phyloP scores from a whole-genome alignment of 2,329 filamentous ascomycete genomes.

The Chaetomium olivaceum region DNA sequence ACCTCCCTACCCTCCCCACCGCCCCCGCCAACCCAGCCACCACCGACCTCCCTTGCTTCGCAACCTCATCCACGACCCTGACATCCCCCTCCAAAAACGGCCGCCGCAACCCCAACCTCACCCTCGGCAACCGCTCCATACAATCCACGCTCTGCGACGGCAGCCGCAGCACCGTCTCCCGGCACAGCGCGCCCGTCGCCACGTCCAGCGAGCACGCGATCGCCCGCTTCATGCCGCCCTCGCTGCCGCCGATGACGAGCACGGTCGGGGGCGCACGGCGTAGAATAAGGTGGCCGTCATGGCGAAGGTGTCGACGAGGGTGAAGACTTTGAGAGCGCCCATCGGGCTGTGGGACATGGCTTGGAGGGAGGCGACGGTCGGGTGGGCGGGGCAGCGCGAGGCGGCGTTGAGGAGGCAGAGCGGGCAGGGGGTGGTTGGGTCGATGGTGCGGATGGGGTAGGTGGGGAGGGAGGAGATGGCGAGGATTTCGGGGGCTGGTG shows the following conservation, averaged over 20 bases:
- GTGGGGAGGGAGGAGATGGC: background rate
- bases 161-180: slow-evolving; percentile 48
- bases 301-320: slow-evolving; percentile 41
- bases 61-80: no score
- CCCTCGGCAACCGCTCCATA: slow-evolving; percentile 39
- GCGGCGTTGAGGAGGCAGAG: background rate
- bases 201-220: slow-evolving; percentile 48
- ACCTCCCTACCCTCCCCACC: no score
- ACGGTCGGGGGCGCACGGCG: slow-evolving; percentile 43
- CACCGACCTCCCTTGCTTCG: background rate
- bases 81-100: slow-evolving; percentile 16
- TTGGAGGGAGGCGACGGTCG: slow-evolving; percentile 3
- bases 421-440: slow-evolving; percentile 7
- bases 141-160: slow-evolving; percentile 41
- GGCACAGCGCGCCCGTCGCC: slow-evolving; percentile 43
- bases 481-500: background rate
- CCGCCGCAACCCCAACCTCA: slow-evolving; percentile 32
- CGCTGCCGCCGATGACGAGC: slow-evolving; percentile 44
- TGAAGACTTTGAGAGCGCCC: slow-evolving; percentile 37
- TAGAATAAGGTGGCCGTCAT: slow-evolving; percentile 41
- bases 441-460: slow-evolving; percentile 10
- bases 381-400: background rate
- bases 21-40: no score
- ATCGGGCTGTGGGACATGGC: slow-evolving; percentile 6
- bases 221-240: slow-evolving; percentile 50